Evolutionary conservation across 2,329 filamentous ascomycete species (phyloP).

Genomic region (Fusarium protoensiforme): DNA sequence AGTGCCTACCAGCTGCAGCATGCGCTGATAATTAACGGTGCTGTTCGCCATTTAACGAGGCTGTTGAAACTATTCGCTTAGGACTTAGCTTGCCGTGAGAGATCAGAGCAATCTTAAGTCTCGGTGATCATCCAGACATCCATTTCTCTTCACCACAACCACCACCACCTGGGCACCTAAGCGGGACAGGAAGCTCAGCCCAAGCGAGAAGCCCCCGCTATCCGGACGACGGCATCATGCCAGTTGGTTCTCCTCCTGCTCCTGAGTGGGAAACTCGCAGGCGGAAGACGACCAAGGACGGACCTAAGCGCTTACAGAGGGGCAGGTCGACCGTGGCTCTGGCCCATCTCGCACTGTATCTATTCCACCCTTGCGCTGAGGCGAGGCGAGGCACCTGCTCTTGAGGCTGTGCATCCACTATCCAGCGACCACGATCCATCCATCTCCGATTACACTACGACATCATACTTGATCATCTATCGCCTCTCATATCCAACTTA

Average conservation of each 20-base stretch:
- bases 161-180: background rate
- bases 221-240: slow-evolving; percentile 1
- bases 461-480: slow-evolving; percentile 24
- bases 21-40: background rate
- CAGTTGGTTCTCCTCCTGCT: background rate
- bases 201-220: background rate
- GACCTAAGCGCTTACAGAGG: background rate
- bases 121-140: background rate
- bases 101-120: background rate
- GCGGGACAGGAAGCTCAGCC: background rate
- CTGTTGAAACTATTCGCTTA: background rate
- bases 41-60: background rate
- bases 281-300: background rate
- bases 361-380: background rate
- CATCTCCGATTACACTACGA: slow-evolving; percentile 16
- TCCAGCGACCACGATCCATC: slow-evolving; percentile 18
- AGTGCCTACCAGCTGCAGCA: background rate
- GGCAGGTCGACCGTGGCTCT: background rate
- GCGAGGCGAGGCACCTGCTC: background rate
- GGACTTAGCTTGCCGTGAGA: background rate
- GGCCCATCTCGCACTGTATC: background rate
- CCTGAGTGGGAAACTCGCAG: background rate
- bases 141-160: background rate
- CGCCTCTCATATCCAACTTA: background rate
- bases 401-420: background rate